phyloP scores from a whole-genome alignment of 306 rosid genomes.

The Macrotyloma uniflorum region DNA sequence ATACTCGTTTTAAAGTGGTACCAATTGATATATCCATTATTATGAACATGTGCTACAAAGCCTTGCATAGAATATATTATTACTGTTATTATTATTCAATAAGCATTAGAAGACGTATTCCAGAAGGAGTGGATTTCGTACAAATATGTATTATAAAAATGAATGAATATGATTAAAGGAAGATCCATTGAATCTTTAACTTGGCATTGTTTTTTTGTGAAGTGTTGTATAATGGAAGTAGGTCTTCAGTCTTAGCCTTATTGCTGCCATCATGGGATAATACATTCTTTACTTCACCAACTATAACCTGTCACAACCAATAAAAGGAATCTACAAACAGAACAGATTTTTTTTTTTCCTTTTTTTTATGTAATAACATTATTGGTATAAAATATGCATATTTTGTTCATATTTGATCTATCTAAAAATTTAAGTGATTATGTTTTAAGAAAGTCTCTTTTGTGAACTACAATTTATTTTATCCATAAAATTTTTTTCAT shows the following conservation, averaged over 20 bases:
- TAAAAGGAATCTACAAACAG: too few relatives aligned
- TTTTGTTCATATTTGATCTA: too few relatives aligned
- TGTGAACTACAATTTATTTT: too few relatives aligned
- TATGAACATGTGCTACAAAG: constrained; percentile 15
- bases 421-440: too few relatives aligned
- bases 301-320: not conserved
- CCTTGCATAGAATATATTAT: not conserved
- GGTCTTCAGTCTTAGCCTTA: constrained; percentile 19
- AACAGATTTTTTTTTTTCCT: too few relatives aligned
- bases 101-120: constrained; percentile 33
- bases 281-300: constrained; percentile 17
- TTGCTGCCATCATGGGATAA: constrained; percentile 27
- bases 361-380: too few relatives aligned
- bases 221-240: constrained; percentile 27
- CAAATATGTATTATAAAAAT: not conserved
- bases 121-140: constrained; percentile 24
- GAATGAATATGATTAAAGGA: constrained; percentile 32
- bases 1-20: not conserved
- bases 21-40: not conserved
- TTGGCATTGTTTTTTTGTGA: not conserved
- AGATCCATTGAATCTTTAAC: constrained; percentile 35
- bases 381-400: too few relatives aligned
- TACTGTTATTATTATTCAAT: not conserved
- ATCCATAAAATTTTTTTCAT: too few relatives aligned
- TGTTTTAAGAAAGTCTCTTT: too few relatives aligned